A percentile compares a stretch with the other conserved stretches of the same genome.
Evolutionary conservation across 1,284 basidiomycete species (phyloP).

Genomic region (Pholiota adiposa): DNA sequence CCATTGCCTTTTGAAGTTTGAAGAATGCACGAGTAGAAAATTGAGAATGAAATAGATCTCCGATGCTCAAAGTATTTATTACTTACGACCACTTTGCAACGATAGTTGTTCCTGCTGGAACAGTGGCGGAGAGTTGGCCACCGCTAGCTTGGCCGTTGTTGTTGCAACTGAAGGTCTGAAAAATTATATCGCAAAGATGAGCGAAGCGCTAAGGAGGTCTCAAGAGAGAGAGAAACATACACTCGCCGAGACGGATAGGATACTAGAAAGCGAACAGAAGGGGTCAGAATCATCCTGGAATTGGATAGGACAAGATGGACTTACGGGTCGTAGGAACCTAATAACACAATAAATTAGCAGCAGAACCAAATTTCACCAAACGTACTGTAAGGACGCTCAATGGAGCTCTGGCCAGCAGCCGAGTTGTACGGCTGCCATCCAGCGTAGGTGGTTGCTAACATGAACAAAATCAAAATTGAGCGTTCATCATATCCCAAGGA

Average conservation of each 20-base stretch:
- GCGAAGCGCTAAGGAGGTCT: conserved; percentile 11
- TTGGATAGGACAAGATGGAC: conserved; percentile 2
- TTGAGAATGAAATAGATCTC: background rate
- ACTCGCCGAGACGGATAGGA: conserved; percentile 25
- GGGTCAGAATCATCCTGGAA: background rate
- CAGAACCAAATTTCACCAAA: too few relatives aligned
- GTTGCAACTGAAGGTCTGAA: conserved; percentile 42
- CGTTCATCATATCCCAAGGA: too few relatives aligned
- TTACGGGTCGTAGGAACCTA: conserved; percentile 35
- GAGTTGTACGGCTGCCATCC: conserved; percentile 40
- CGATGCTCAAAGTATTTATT: too few relatives aligned
- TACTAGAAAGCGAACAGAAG: conserved; percentile 15
- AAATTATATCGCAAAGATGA: conserved; percentile 29
- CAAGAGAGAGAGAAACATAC: conserved; percentile 9
- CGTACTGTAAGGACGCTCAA: conserved; percentile 35
- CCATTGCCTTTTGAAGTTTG: conserved; percentile 39
- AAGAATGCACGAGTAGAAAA: background rate
- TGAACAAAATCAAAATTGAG: too few relatives aligned
- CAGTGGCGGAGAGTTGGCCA: conserved; percentile 36
- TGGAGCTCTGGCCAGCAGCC: conserved; percentile 34
- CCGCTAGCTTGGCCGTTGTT: conserved; percentile 36
- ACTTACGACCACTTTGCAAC: conserved; percentile 46
- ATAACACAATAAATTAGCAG: too few relatives aligned
- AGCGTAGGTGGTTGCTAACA: conserved; percentile 27
- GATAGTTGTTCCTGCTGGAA: conserved; percentile 44